Percentiles rank a stretch among this genome's conserved stretches.
Evolutionary conservation across 129 eudicot genomes (phyloP).

Genomic region (Flaveria sonorensis): DNA sequence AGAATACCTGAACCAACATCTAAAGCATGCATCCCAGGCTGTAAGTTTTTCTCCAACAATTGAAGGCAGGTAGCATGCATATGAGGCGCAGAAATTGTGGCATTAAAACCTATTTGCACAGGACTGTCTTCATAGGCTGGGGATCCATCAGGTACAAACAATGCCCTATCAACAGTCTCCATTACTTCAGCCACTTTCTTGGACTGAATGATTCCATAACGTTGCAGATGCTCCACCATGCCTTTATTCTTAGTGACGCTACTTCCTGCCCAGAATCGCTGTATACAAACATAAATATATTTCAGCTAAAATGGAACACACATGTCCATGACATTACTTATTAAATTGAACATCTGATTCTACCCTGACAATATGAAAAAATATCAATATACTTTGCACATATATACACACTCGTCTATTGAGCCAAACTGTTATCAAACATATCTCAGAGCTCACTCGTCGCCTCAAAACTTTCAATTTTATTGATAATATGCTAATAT

Average conservation of each 20-base stretch:
- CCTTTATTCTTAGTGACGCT: conserved; percentile 57
- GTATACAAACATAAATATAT: conserved; percentile 40
- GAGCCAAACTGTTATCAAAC: not conserved
- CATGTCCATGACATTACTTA: conserved; percentile 18
- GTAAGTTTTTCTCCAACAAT: conserved; percentile 74
- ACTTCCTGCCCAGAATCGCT: conserved; percentile 64
- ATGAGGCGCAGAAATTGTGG: conserved; percentile 98
- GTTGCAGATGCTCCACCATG: conserved; percentile 70
- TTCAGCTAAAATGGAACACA: conserved; percentile 8
- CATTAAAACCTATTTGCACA: conserved; percentile 89
- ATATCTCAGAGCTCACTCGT: not conserved
- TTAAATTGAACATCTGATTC: not conserved
- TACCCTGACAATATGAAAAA: no score
- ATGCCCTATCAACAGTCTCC: conserved; percentile 87
- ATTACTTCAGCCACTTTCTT: conserved; percentile 79
- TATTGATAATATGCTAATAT: not conserved
- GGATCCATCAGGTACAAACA: conserved; percentile 83
- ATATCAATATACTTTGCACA: not conserved
- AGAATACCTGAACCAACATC: conserved; percentile 95
- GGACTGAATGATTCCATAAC: conserved; percentile 70
- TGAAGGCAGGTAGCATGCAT: conserved; percentile 98
- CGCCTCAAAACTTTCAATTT: not conserved
- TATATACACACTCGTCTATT: not conserved
- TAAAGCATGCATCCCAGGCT: conserved; percentile 94
- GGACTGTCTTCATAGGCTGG: conserved; percentile 84